These are phyloP conservation scores for Trebouxia sp. DNA, from an alignment of 139 green algal species.

Conservation along the genomic window DNA sequence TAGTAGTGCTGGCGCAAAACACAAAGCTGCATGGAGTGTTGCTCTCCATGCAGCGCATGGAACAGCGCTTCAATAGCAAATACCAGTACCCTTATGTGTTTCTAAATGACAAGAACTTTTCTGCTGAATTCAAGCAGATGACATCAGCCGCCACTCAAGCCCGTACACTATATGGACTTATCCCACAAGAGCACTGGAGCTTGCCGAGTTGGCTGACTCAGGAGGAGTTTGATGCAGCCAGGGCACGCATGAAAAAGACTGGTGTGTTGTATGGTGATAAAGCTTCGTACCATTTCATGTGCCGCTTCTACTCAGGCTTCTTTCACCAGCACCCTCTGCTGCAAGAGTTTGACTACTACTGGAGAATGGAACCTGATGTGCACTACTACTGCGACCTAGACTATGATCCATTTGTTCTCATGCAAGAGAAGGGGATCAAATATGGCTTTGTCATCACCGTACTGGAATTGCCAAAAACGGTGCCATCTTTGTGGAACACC, in stretches of 20 bases:
- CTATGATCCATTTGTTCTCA: conserved; percentile 42
- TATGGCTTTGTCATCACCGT: conserved; percentile 39
- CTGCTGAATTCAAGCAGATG: conserved; percentile 3
- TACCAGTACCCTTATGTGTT: conserved; percentile 35
- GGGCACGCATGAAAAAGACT: neutral
- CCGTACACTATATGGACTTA: conserved; percentile 35
- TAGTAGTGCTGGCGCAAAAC: conserved; percentile 14
- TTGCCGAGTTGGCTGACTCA: conserved; percentile 33
- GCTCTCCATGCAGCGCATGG: conserved; percentile 37
- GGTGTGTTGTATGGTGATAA: conserved; percentile 40
- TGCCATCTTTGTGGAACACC: conserved; percentile 36
- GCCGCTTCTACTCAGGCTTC: conserved; percentile 46
- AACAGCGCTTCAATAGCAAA: conserved; percentile 39
- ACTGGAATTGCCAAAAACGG: conserved; percentile 25
- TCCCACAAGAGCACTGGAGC: conserved; percentile 38
- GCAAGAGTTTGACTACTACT: conserved; percentile 46
- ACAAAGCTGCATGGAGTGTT: conserved; percentile 33
- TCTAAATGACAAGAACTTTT: conserved; percentile 34
- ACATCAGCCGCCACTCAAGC: neutral
- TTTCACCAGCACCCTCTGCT: conserved; percentile 46
- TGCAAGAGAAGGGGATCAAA: conserved; percentile 26
- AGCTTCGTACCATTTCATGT: conserved; percentile 50
- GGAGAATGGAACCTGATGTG: conserved; percentile 49
- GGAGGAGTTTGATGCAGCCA: conserved; percentile 13
- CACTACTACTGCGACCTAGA: conserved; percentile 44